These are phyloP conservation scores for Cordyceps militaris DNA, from an alignment of 2,329 filamentous ascomycete species.

Conservation along the genomic window DNA sequence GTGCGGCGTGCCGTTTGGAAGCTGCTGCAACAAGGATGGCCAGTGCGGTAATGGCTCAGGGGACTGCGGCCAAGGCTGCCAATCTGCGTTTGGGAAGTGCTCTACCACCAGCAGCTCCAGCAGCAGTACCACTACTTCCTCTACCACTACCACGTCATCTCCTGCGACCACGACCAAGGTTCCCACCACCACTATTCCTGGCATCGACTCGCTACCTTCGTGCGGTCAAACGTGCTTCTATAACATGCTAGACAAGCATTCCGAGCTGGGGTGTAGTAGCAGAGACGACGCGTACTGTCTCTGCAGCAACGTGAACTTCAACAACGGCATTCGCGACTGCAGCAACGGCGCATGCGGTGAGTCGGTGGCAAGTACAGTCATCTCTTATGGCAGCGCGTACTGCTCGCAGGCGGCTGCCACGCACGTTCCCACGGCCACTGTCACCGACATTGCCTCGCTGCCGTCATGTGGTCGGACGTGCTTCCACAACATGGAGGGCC, in stretches of 20 bases:
- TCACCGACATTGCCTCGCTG: too few relatives aligned
- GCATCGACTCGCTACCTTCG: too few relatives aligned
- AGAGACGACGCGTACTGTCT: slow-evolving; percentile 13
- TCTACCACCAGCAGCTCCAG: too few relatives aligned
- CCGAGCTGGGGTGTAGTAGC: slow-evolving; percentile 8
- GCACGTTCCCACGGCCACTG: too few relatives aligned
- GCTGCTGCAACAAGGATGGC: slow-evolving; percentile 1
- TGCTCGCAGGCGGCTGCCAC: neutral
- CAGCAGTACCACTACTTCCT: too few relatives aligned
- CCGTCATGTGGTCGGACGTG: too few relatives aligned
- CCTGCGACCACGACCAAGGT: too few relatives aligned
- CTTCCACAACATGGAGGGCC: too few relatives aligned
- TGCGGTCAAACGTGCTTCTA: neutral
- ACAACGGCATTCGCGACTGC: slow-evolving; percentile 15
- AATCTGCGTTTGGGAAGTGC: too few relatives aligned
- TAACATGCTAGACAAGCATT: slow-evolving; percentile 8
- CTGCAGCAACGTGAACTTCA: slow-evolving; percentile 15
- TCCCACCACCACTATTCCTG: too few relatives aligned
- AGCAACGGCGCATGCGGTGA: slow-evolving; percentile 12
- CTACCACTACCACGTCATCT: too few relatives aligned
- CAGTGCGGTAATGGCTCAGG: neutral
- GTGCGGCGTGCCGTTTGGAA: neutral
- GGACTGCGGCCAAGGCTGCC: neutral
- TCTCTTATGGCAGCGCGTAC: slow-evolving; percentile 10
- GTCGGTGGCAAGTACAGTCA: slow-evolving; percentile 7